Percentiles rank a stretch among this genome's conserved stretches.
These are phyloP conservation scores for Solanum appendiculatum DNA, from an alignment of 257 asterid genomes.

Conservation along the genomic window DNA sequence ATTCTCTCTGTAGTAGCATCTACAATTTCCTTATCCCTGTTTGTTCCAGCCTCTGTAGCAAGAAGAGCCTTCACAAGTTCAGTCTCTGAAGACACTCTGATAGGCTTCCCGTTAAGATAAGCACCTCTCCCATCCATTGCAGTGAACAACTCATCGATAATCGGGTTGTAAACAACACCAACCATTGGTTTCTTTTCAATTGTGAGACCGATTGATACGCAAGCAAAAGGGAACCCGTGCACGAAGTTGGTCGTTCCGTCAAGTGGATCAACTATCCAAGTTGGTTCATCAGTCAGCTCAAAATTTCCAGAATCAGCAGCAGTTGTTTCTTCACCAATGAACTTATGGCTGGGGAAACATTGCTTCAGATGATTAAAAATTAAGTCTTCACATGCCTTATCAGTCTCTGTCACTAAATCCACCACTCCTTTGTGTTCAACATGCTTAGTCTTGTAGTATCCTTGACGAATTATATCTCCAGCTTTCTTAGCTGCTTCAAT, in stretches of 20 bases:
- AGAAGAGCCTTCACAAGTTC: conserved; percentile 77
- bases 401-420: conserved; percentile 94
- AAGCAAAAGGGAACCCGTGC: conserved; percentile 88
- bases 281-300: conserved; percentile 83
- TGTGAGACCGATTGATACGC: conserved; percentile 83
- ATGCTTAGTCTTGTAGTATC: conserved; percentile 50
- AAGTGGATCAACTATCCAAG: conserved; percentile 95
- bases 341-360: conserved; percentile 70
- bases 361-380: conserved; percentile 55
- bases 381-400: conserved; percentile 75
- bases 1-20: conserved; percentile 59
- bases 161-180: conserved; percentile 84
- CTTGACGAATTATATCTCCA: conserved; percentile 64
- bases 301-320: conserved; percentile 65
- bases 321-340: conserved; percentile 91
- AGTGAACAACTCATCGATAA: conserved; percentile 71
- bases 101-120: conserved; percentile 64
- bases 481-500: conserved; percentile 61
- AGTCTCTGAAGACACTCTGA: conserved; percentile 61
- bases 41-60: conserved; percentile 73
- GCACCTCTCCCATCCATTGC: conserved; percentile 78
- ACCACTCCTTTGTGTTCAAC: conserved; percentile 87
- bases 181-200: conserved; percentile 53
- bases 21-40: conserved; percentile 56
- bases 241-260: conserved; percentile 97